Percentiles rank a stretch among this genome's conserved stretches.
phyloP scores from a whole-genome alignment of 1,139 yeast genomes.

The Dujonia santamariae region DNA sequence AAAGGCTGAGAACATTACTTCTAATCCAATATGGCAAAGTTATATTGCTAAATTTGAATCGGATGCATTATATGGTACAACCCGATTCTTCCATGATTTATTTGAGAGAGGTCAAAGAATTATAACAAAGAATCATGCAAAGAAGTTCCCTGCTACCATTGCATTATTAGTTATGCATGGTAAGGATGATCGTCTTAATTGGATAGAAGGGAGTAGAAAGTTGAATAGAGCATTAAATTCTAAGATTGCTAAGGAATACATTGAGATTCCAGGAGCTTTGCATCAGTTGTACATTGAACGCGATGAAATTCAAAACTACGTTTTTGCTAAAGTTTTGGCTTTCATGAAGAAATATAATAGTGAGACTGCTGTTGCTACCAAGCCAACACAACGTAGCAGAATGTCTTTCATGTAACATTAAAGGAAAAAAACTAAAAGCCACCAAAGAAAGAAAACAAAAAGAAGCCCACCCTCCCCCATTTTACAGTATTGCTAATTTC shows the following conservation, averaged over 20 bases:
- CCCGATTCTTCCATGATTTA: constrained; percentile 1
- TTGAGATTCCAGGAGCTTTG: constrained; percentile 29
- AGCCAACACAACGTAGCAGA: no score
- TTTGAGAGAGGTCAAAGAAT: constrained; percentile 1
- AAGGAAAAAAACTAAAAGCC: no score
- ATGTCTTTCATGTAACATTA: no score
- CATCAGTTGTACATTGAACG: constrained; percentile 48
- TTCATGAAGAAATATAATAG: constrained; percentile 43
- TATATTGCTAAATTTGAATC: constrained; percentile 1
- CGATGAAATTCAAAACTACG: constrained; percentile 30
- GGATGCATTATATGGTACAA: constrained; percentile 1
- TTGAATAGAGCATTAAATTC: constrained; percentile 39
- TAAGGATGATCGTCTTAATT: constrained; percentile 47
- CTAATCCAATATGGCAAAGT: constrained; percentile 2
- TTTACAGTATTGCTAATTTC: no score
- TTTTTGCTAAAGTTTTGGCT: constrained; percentile 30
- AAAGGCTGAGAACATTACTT: not conserved
- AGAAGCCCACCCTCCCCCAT: no score
- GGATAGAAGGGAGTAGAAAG: constrained; percentile 47
- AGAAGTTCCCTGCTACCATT: not conserved
- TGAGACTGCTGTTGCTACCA: no score
- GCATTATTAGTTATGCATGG: constrained; percentile 24
- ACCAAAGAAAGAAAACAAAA: no score
- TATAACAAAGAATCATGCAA: not conserved
- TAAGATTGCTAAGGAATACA: constrained; percentile 26